These are phyloP conservation scores for Rhizopogon vesiculosus DNA, from an alignment of 768 basidiomycete species.

Conservation along the genomic window DNA sequence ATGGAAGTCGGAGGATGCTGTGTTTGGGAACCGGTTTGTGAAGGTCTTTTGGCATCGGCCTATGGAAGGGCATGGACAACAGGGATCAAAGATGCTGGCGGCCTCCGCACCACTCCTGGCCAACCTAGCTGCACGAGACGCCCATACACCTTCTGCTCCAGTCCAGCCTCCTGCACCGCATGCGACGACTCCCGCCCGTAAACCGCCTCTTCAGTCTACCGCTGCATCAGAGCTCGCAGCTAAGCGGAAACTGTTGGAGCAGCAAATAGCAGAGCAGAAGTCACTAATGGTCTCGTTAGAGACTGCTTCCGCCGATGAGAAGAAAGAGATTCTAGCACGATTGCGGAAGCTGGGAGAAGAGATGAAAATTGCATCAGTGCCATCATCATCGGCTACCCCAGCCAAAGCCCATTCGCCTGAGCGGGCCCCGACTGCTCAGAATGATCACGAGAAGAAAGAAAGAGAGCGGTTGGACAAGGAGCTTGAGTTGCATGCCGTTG, in stretches of 20 bases:
- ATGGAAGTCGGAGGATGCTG: slow-evolving; percentile 92
- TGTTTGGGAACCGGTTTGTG: slow-evolving; percentile 91
- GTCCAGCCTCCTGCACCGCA: slow-evolving; percentile 14
- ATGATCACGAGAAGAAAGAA: slow-evolving; percentile 51
- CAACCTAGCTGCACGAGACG: slow-evolving; percentile 44
- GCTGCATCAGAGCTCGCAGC: slow-evolving; percentile 54
- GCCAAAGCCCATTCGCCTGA: slow-evolving; percentile 25
- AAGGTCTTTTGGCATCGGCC: slow-evolving; percentile 96
- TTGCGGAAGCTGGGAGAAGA: slow-evolving; percentile 76
- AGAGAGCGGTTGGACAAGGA: slow-evolving; percentile 76
- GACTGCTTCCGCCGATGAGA: slow-evolving; percentile 64
- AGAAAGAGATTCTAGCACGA: slow-evolving; percentile 72
- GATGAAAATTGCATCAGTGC: slow-evolving; percentile 44
- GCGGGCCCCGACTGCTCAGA: slow-evolving; percentile 17
- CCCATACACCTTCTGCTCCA: slow-evolving; percentile 9
- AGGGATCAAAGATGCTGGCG: slow-evolving; percentile 72
- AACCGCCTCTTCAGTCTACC: slow-evolving; percentile 29
- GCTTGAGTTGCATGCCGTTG: slow-evolving; percentile 57
- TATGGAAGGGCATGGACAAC: slow-evolving; percentile 84
- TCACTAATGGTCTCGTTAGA: slow-evolving; percentile 68
- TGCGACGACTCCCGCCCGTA: slow-evolving; percentile 22
- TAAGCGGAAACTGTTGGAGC: slow-evolving; percentile 72
- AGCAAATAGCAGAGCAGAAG: slow-evolving; percentile 88
- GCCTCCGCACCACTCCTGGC: slow-evolving; percentile 77
- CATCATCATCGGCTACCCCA: slow-evolving; percentile 23